Base-by-base conservation (phyloP, 805 yeast genomes). In the Schwanniomyces occidentalis region DNA sequence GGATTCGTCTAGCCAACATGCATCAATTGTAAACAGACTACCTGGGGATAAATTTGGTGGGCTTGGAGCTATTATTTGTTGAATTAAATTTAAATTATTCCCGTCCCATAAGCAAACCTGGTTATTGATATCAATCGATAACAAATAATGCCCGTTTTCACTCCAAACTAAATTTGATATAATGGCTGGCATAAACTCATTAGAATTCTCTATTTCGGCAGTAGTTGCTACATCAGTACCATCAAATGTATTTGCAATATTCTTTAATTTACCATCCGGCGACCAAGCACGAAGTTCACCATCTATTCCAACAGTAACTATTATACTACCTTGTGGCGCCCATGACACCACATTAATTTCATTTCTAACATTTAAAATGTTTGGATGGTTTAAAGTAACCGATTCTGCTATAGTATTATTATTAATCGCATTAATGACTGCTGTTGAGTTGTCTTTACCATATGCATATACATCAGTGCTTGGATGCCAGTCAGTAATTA, bases 261-360 rank as follows among this genome's bases (percentile, higher is more conserved):
- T 81, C 39, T 75, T 66, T 24, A 87, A 63, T 19, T 73, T 71
- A 0, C 95, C 95, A 30, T 78, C 82, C 0, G 75, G 67, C 8
- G 80, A 73, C 95, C 95, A 89, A n/a, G 85, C 65, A 37, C 91
- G 63, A 6, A 89, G 49, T 47, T 84, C 91, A 9, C 96, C 96
- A 49, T 72, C 72, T 35, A 72, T 76, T 2, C 80, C 71, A 3
- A 81, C 84, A 0, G 90, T 82, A 9, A 83, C 68, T 3, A 88
- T 56, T 9, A 69, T 46, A 25, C 73, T 64, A 0, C 95, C 95
- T 35, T 63, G 61, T 1, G 82, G 81, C 8, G 86, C 74, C 95
- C 95, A 87, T 7, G 76, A 47, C 10, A 66, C 61, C 2, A 60
- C 45, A 25, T 61, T 56, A 12, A 69, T 52, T 10, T 57, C 56